Evolutionary conservation across 495 filamentous ascomycete species (phyloP).

Genomic region (Penicillium egyptiacum): DNA sequence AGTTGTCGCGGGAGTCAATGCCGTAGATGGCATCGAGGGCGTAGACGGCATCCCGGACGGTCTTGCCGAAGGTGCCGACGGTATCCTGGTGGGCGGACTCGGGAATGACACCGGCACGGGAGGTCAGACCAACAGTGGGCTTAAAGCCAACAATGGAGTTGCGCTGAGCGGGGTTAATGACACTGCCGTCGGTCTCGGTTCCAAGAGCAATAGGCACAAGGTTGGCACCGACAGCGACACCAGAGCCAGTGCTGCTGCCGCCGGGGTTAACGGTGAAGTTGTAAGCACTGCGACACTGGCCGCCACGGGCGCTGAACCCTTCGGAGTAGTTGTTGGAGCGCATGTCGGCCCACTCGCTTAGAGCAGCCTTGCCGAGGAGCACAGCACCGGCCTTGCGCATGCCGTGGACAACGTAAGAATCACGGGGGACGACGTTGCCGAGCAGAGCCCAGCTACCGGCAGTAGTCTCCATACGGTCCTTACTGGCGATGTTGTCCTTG

Average conservation of each 20-base stretch:
- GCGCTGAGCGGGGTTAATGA: conserved; percentile 64
- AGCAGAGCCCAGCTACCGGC: conserved; percentile 59
- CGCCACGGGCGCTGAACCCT: conserved; percentile 65
- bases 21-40: conserved; percentile 67
- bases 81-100: conserved; percentile 66
- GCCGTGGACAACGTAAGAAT: conserved; percentile 59
- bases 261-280: conserved; percentile 70
- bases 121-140: conserved; percentile 66
- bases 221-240: conserved; percentile 61
- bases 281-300: conserved; percentile 65
- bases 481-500: conserved; percentile 74
- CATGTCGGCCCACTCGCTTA: conserved; percentile 77
- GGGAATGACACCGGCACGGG: conserved; percentile 63
- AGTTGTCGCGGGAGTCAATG: conserved; percentile 58
- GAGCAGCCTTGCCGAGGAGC: conserved; percentile 65
- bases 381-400: conserved; percentile 67
- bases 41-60: conserved; percentile 65
- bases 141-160: conserved; percentile 64
- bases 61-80: conserved; percentile 64
- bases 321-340: conserved; percentile 68
- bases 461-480: conserved; percentile 69
- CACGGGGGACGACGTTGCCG: conserved; percentile 63
- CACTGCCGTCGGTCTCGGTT: conserved; percentile 74
- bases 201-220: conserved; percentile 62
- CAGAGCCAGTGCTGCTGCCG: conserved; percentile 64